Percentiles rank a stretch among this genome's conserved stretches.
Conservation (phyloP, 495 filamentous ascomycete genomes). For the Penicillium steckii region DNA sequence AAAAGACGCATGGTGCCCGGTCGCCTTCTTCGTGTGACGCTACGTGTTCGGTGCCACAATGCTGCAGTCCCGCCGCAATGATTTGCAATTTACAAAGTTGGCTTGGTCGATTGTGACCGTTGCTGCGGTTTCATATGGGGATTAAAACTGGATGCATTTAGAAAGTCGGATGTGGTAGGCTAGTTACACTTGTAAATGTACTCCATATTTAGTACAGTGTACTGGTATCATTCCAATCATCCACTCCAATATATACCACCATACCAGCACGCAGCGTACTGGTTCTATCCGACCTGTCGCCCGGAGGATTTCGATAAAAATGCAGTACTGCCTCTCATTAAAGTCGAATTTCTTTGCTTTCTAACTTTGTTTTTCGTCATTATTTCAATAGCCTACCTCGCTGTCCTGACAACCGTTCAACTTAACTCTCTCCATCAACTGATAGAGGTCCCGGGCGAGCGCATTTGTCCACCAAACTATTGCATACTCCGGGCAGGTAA, state of each 20-base stretch:
- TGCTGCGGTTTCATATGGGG: slow-evolving; percentile 11
- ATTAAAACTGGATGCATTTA: too few species aligned
- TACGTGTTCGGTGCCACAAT: slow-evolving; percentile 6
- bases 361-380: not conserved
- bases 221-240: not conserved
- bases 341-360: not conserved
- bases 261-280: too few species aligned
- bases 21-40: not conserved
- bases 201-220: not conserved
- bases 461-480: not conserved
- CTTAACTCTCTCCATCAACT: not conserved
- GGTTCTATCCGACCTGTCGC: not conserved
- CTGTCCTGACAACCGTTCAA: not conserved
- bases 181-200: too few species aligned
- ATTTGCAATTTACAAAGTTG: slow-evolving; percentile 4
- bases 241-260: too few species aligned
- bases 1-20: slow-evolving; percentile 3
- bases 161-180: too few species aligned
- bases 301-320: slow-evolving; percentile 1
- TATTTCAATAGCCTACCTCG: not conserved
- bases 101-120: not conserved
- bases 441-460: not conserved
- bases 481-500: not conserved
- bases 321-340: not conserved
- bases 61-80: slow-evolving; percentile 2